Conservation (phyloP, 1,284 basidiomycete genomes). For the Apiotrichum domesticum region DNA sequence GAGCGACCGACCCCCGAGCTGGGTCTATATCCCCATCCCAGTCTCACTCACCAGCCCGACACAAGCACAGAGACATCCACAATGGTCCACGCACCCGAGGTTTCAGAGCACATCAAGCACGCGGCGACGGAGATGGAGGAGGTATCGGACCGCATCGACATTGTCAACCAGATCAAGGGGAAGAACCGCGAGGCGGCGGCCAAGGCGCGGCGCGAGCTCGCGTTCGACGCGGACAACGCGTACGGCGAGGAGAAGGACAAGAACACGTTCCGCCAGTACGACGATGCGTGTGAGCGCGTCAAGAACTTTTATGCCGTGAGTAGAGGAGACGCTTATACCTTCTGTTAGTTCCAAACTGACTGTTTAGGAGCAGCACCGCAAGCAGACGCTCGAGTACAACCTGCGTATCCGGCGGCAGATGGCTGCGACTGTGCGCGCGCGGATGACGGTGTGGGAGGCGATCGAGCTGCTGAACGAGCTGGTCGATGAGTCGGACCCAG, state of each 20-base stretch:
- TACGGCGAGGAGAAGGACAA: slow-evolving; percentile 77
- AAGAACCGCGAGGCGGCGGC: not conserved
- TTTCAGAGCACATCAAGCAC: slow-evolving; percentile 33
- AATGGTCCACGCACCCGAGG: slow-evolving; percentile 35
- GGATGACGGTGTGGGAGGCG: slow-evolving; percentile 69
- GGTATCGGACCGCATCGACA: slow-evolving; percentile 68
- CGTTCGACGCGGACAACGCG: slow-evolving; percentile 58
- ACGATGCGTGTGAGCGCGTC: slow-evolving; percentile 70
- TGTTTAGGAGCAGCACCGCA: slow-evolving; percentile 69
- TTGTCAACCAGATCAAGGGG: slow-evolving; percentile 49
- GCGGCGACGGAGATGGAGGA: slow-evolving; percentile 52
- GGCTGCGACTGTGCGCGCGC: slow-evolving; percentile 26
- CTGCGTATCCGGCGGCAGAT: slow-evolving; percentile 55
- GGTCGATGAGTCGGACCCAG: slow-evolving; percentile 68
- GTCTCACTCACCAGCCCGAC: too few species aligned
- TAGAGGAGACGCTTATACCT: not conserved
- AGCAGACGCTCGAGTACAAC: slow-evolving; percentile 82
- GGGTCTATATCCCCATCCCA: too few species aligned
- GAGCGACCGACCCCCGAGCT: too few species aligned
- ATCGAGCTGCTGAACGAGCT: slow-evolving; percentile 84
- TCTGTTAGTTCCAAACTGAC: too few species aligned
- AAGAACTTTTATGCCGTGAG: slow-evolving; percentile 64
- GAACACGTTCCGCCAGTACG: slow-evolving; percentile 49
- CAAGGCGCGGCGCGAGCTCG: slow-evolving; percentile 3
- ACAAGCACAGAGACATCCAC: too few species aligned